These are phyloP conservation scores for Westerdykella sp. DNA, from an alignment of 2,329 filamentous ascomycete species.

Conservation along the genomic window DNA sequence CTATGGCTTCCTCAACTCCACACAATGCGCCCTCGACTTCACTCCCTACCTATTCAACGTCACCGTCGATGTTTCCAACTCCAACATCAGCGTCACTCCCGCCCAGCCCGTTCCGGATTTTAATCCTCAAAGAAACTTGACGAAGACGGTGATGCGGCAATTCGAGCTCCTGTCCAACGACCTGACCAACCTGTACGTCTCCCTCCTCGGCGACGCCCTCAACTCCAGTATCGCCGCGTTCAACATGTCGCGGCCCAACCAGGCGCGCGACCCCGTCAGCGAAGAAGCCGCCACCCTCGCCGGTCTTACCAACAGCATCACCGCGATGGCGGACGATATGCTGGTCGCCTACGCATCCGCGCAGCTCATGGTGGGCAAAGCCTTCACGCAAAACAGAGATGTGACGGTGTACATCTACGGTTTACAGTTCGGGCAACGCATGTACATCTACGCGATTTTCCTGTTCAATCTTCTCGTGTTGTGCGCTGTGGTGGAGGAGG, in stretches of 20 bases:
- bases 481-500: slow-evolving; percentile 18
- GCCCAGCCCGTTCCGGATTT: slow-evolving; percentile 14
- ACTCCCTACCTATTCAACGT: slow-evolving; percentile 24
- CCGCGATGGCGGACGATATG: slow-evolving; percentile 25
- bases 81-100: slow-evolving; percentile 23
- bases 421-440: slow-evolving; percentile 20
- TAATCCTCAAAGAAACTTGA: slow-evolving; percentile 27
- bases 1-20: slow-evolving; percentile 26
- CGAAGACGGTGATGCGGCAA: slow-evolving; percentile 24
- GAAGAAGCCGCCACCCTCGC: slow-evolving; percentile 19
- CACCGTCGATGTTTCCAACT: slow-evolving; percentile 21
- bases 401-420: slow-evolving; percentile 14
- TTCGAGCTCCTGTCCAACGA: slow-evolving; percentile 36
- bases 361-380: slow-evolving; percentile 30
- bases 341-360: slow-evolving; percentile 29
- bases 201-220: slow-evolving; percentile 32
- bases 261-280: slow-evolving; percentile 7
- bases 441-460: slow-evolving; percentile 27
- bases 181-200: slow-evolving; percentile 35
- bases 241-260: slow-evolving; percentile 16
- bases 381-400: slow-evolving; percentile 8
- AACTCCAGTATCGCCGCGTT: slow-evolving; percentile 28
- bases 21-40: slow-evolving; percentile 30
- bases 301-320: slow-evolving; percentile 18
- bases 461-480: slow-evolving; percentile 21